Evolutionary conservation across 768 basidiomycete species (phyloP).

Genomic region (Russula foetens): DNA sequence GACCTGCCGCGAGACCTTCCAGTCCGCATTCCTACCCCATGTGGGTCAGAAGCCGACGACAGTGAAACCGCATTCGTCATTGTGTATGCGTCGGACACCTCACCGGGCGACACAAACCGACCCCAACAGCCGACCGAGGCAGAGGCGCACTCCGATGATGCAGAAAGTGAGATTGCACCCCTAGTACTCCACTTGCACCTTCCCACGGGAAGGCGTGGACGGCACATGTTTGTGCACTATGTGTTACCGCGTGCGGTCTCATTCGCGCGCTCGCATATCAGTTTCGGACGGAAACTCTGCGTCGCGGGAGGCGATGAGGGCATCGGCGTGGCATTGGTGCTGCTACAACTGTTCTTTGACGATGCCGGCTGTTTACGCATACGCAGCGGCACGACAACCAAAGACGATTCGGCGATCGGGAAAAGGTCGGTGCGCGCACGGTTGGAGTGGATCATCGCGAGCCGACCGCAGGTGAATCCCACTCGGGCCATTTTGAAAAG

Average conservation of each 20-base stretch:
- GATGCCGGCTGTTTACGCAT: constrained; percentile 35
- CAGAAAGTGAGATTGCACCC: not conserved
- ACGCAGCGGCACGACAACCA: not conserved
- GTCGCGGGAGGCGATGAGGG: constrained; percentile 52
- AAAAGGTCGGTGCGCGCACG: constrained; percentile 65
- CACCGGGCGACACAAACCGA: not conserved
- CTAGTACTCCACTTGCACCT: constrained; percentile 24
- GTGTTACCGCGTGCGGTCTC: constrained; percentile 41
- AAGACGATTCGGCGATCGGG: constrained; percentile 22
- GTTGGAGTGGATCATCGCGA: constrained; percentile 81
- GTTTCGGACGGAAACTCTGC: constrained; percentile 36
- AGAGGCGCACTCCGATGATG: not conserved
- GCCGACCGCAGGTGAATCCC: constrained; percentile 71
- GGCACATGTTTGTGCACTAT: constrained; percentile 38
- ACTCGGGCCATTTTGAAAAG: constrained; percentile 72
- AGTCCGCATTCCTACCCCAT: not conserved
- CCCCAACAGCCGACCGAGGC: not conserved
- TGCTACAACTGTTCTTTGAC: constrained; percentile 51
- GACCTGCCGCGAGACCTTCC: constrained; percentile 24
- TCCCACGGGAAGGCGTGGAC: constrained; percentile 45
- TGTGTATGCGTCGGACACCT: constrained; percentile 17
- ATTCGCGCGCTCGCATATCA: constrained; percentile 39
- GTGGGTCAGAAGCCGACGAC: not conserved
- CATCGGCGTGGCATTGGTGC: constrained; percentile 54
- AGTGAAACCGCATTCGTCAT: constrained; percentile 27